Evolutionary conservation across 129 eudicot species (phyloP).

Genomic region (Helianthus tuberosus): DNA sequence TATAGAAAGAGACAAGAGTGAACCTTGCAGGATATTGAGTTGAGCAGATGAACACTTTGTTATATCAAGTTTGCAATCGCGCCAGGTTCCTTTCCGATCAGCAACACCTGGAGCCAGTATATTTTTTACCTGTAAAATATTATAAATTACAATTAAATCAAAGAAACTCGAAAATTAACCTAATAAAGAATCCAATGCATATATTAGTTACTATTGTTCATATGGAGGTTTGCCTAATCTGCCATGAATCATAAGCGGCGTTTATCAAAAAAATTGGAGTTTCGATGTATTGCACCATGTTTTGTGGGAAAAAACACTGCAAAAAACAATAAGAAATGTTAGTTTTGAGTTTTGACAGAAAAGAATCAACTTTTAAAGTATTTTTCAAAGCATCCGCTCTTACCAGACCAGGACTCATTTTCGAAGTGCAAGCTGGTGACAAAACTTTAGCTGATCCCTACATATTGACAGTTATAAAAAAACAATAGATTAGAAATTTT

Average conservation of each 20-base stretch:
- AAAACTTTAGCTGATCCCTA: slow-evolving; percentile 80
- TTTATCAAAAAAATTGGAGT: slow-evolving; percentile 74
- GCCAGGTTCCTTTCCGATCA: slow-evolving; percentile 41
- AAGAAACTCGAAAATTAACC: neutral
- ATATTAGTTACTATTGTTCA: neutral
- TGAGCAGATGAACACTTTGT: slow-evolving; percentile 45
- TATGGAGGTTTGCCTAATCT: slow-evolving; percentile 49
- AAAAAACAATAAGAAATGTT: slow-evolving; percentile 15
- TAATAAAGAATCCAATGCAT: too few relatives aligned
- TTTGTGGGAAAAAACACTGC: slow-evolving; percentile 96
- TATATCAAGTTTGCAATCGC: slow-evolving; percentile 36
- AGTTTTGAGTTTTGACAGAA: neutral
- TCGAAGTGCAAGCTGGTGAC: slow-evolving; percentile 63
- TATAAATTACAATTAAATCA: neutral
- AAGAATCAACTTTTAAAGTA: neutral
- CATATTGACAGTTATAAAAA: slow-evolving; percentile 7
- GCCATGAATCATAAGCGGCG: slow-evolving; percentile 98
- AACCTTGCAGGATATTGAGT: slow-evolving; percentile 44
- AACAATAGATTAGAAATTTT: neutral
- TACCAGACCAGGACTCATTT: slow-evolving; percentile 75
- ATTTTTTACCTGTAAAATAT: slow-evolving; percentile 32
- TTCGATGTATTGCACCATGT: slow-evolving; percentile 48
- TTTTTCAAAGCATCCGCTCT: slow-evolving; percentile 18
- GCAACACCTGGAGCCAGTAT: slow-evolving; percentile 46
- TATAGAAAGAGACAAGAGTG: neutral